Conservation (phyloP, 2,329 filamentous ascomycete genomes). For the Aspergillus luchuensis region DNA sequence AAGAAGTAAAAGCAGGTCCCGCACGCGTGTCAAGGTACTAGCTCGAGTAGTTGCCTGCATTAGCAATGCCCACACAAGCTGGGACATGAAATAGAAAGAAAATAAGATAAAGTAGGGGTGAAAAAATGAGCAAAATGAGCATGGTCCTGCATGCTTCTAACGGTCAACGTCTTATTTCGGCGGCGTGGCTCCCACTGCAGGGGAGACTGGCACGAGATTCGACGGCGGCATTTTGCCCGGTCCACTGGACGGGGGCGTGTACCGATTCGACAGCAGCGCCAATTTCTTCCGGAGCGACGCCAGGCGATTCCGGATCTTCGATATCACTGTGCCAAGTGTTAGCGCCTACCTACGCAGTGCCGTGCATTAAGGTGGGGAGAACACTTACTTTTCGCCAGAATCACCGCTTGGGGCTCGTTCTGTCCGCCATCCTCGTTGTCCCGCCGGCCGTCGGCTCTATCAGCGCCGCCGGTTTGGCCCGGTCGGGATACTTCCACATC, state of each 20-base stretch:
- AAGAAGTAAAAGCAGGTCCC: conserved; percentile 2
- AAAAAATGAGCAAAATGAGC: conserved; percentile 16
- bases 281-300: conserved; percentile 53
- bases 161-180: conserved; percentile 30
- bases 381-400: conserved; percentile 48
- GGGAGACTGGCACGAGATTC: conserved; percentile 34
- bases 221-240: conserved; percentile 32
- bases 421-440: conserved; percentile 47
- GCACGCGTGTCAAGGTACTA: neutral
- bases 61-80: neutral
- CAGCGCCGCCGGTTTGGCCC: conserved; percentile 25
- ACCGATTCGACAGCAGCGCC: conserved; percentile 50
- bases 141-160: conserved; percentile 21
- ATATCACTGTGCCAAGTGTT: conserved; percentile 44
- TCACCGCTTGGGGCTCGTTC: conserved; percentile 53
- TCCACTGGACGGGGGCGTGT: conserved; percentile 39
- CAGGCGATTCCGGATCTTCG: conserved; percentile 52
- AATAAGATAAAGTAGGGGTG: neutral
- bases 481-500: conserved; percentile 63
- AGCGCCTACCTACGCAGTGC: conserved; percentile 16
- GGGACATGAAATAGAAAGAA: neutral
- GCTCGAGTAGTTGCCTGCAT: neutral
- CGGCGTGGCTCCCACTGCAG: conserved; percentile 37
- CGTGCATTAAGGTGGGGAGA: neutral
- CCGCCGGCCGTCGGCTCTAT: conserved; percentile 28